Evolutionary conservation across 306 rosid species (phyloP).

Genomic region (Citrullus mucosospermus): DNA sequence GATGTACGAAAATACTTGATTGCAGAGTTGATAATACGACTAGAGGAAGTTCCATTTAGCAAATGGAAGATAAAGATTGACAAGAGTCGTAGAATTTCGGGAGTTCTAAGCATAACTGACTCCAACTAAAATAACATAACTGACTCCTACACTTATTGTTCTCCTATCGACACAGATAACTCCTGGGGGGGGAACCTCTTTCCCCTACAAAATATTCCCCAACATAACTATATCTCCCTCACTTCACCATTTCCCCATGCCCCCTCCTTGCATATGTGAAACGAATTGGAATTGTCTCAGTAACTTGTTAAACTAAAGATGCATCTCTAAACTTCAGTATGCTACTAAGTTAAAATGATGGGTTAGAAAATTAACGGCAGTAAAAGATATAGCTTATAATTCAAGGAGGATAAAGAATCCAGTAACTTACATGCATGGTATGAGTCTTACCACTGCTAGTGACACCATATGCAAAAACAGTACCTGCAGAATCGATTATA

Average conservation of each 20-base stretch:
- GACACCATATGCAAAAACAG: conserved; percentile 88
- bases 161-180: not conserved
- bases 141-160: not conserved
- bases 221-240: not conserved
- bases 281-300: not conserved
- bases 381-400: not conserved
- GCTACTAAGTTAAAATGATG: not conserved
- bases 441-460: conserved; percentile 92
- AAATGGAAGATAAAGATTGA: not conserved
- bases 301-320: not conserved
- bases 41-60: not conserved
- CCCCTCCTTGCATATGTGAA: not conserved
- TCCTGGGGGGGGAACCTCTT: not conserved
- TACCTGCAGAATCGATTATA: conserved; percentile 39
- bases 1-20: not conserved
- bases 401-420: not conserved
- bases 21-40: not conserved
- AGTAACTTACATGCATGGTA: conserved; percentile 75
- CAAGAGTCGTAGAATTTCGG: not conserved
- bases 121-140: not conserved
- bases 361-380: not conserved
- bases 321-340: not conserved
- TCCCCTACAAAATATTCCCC: not conserved
- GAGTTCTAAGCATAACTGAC: not conserved
- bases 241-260: not conserved